These are phyloP conservation scores for Pleurotus salmoneostramineus DNA, from an alignment of 768 basidiomycete genomes.

Conservation along the genomic window DNA sequence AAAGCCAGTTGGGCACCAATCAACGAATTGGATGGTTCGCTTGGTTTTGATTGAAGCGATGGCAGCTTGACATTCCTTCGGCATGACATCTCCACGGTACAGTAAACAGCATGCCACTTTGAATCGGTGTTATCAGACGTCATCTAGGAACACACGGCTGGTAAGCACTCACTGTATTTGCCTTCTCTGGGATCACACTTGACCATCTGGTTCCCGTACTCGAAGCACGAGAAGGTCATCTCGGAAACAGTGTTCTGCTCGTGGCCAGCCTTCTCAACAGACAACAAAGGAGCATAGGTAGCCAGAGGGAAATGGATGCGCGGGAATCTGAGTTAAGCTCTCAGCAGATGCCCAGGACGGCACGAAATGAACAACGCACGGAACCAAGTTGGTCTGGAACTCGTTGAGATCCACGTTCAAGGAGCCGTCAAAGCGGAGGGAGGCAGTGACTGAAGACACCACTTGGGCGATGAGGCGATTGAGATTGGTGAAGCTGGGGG, in stretches of 20 bases:
- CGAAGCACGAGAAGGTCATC: slow-evolving; percentile 99
- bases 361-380: slow-evolving; percentile 49
- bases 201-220: slow-evolving; percentile 95
- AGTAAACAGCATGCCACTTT: slow-evolving; percentile 88
- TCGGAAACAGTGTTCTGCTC: slow-evolving; percentile 97
- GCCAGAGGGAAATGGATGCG: slow-evolving; percentile 98
- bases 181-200: slow-evolving; percentile 95
- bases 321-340: slow-evolving; percentile 63
- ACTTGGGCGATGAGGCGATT: slow-evolving; percentile 98
- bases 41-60: slow-evolving; percentile 95
- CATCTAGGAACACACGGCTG: background rate
- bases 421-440: slow-evolving; percentile 94
- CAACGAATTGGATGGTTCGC: slow-evolving; percentile 96
- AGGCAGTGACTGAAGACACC: slow-evolving; percentile 96
- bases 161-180: slow-evolving; percentile 80
- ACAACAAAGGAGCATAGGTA: slow-evolving; percentile 92
- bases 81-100: slow-evolving; percentile 95
- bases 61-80: slow-evolving; percentile 93
- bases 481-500: slow-evolving; percentile 89
- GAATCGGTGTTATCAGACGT: slow-evolving; percentile 12
- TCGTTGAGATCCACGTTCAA: slow-evolving; percentile 97
- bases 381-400: slow-evolving; percentile 98
- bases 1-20: slow-evolving; percentile 98
- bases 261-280: slow-evolving; percentile 92
- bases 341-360: slow-evolving; percentile 6